A percentile compares a stretch with the other conserved stretches of the same genome.
phyloP scores from a whole-genome alignment of 441 rosid species.

The Francoa sonchifolia region DNA sequence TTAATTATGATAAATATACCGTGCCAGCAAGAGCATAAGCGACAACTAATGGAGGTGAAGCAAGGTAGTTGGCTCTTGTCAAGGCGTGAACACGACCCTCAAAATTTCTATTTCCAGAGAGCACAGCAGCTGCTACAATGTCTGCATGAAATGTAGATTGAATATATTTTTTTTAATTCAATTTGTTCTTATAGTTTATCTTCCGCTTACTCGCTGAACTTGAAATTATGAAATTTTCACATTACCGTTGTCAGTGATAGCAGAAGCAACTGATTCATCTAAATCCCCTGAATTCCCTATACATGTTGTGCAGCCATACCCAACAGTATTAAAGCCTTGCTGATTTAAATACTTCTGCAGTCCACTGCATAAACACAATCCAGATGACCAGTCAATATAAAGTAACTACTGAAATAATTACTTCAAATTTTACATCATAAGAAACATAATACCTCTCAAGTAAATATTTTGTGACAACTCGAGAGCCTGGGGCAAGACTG shows the following conservation, averaged over 20 bases:
- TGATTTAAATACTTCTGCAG: slow-evolving; percentile 78
- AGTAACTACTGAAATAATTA: no score
- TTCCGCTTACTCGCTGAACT: not conserved
- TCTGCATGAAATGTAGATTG: slow-evolving; percentile 26
- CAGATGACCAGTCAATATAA: slow-evolving; percentile 16
- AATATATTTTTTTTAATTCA: not conserved
- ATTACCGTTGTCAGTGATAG: slow-evolving; percentile 78
- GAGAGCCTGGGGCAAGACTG: slow-evolving; percentile 96
- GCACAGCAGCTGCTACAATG: slow-evolving; percentile 84
- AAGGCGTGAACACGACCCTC: slow-evolving; percentile 94
- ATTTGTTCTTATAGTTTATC: not conserved
- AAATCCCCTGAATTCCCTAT: slow-evolving; percentile 91
- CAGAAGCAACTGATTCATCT: slow-evolving; percentile 72
- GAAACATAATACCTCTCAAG: slow-evolving; percentile 53
- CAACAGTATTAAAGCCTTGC: slow-evolving; percentile 77
- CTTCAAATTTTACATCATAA: no score
- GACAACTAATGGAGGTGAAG: slow-evolving; percentile 90
- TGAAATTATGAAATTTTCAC: not conserved
- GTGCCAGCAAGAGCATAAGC: slow-evolving; percentile 97
- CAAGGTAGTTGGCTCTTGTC: slow-evolving; percentile 92
- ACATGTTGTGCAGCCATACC: slow-evolving; percentile 95
- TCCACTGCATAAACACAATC: slow-evolving; percentile 42
- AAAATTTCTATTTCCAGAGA: slow-evolving; percentile 85
- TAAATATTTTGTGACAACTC: slow-evolving; percentile 81
- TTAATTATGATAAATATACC: slow-evolving; percentile 22